Evolutionary conservation across 2,329 filamentous ascomycete genomes (phyloP), one percentile per base, ranked within the genome.

Genomic region (Sodiomyces alkalinus): DNA sequence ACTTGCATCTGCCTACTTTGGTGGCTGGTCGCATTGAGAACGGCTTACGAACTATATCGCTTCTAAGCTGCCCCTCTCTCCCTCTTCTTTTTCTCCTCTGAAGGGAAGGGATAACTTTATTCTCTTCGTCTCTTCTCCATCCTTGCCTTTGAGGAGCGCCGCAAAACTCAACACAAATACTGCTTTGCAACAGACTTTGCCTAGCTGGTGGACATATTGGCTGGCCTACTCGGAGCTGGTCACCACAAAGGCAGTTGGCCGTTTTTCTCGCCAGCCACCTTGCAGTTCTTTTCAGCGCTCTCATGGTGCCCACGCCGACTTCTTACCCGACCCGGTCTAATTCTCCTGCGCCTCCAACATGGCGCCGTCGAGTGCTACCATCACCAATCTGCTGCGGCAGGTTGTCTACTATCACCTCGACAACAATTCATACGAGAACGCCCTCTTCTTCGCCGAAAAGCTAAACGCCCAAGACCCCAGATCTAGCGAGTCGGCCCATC

Each of bases 371-470:
- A 58, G 50, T 39, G 53, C 57, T 28, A 57, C 60, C 38, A 55
- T 68, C 23, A 59, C 59, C 27, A 55, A 57, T 43, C 55, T 71
- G 36, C 44, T 77, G 33, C 62, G 65, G 44, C 70, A 76, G 49
- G 55, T 67, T 33, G 58, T 77, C 32, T 56, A 74, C 44, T 75
- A 77, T 47, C 71, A 77, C 42, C 74, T 98, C 51, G 90, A 98
- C 61, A 92, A 93, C 49, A 77, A 85, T 46, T 73, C 86, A 20
- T 67, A 80, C 47, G 75, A 86, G 31, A 96, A 92, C 48, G 90
- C 90, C 32, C 74, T 93, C 28, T 98, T 98, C 57, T 82, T 93
- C 36, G 80, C 90, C 34, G 82, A 87, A 46, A 74, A 90, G 39
- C 69, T 94, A 13, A 68, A 74, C 36, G 86, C 83, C 28, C 80